A percentile compares a stretch with the other conserved stretches of the same genome.
phyloP scores from a whole-genome alignment of 805 yeast genomes.

The Lachancea mirantina region DNA sequence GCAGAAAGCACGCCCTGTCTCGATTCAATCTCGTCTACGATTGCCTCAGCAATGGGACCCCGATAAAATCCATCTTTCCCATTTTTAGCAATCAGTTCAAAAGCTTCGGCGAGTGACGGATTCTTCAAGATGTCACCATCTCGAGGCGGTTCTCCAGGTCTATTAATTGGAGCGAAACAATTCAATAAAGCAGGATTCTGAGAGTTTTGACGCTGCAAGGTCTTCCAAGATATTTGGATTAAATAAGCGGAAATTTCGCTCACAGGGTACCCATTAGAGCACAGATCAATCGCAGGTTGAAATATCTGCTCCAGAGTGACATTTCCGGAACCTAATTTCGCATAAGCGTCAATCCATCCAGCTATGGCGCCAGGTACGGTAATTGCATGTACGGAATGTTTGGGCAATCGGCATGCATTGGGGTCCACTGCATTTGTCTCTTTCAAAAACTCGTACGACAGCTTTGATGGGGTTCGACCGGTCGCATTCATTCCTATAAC shows the following conservation, averaged over 20 bases:
- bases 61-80: constrained; percentile 66
- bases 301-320: constrained; percentile 51
- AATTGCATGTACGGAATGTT: constrained; percentile 48
- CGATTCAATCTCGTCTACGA: constrained; percentile 44
- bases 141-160: constrained; percentile 40
- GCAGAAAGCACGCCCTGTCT: constrained; percentile 51
- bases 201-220: constrained; percentile 27
- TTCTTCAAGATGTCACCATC: constrained; percentile 55
- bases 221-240: constrained; percentile 37
- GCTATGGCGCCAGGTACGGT: constrained; percentile 78
- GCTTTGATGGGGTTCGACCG: constrained; percentile 54
- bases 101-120: constrained; percentile 44
- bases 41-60: constrained; percentile 63
- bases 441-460: constrained; percentile 43
- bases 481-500: constrained; percentile 70
- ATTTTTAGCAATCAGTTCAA: constrained; percentile 42
- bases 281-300: constrained; percentile 60
- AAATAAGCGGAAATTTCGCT: constrained; percentile 50
- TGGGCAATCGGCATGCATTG: constrained; percentile 38
- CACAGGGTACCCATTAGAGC: constrained; percentile 61
- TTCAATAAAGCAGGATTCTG: constrained; percentile 23
- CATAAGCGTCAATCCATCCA: constrained; percentile 68
- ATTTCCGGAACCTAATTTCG: constrained; percentile 66
- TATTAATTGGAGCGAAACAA: constrained; percentile 34
- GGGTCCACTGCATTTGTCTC: constrained; percentile 35